Conservation (phyloP, 2,329 filamentous ascomycete species). For the Lecanicillium sp. region DNA sequence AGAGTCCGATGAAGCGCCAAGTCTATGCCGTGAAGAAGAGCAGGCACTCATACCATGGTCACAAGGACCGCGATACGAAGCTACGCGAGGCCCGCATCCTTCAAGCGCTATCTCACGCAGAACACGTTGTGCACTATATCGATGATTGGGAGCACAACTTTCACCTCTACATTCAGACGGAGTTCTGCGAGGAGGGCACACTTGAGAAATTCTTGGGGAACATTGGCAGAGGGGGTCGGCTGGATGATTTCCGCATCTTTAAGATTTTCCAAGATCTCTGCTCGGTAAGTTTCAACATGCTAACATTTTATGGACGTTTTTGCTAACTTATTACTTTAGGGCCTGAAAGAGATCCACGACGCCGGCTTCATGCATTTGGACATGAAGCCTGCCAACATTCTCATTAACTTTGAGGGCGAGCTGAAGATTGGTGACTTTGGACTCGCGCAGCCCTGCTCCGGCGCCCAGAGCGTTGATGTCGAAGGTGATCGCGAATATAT, state of each 20-base stretch:
- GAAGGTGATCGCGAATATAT: slow-evolving; percentile 97
- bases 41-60: slow-evolving; percentile 68
- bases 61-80: slow-evolving; percentile 73
- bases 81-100: slow-evolving; percentile 77
- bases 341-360: slow-evolving; percentile 82
- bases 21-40: slow-evolving; percentile 94
- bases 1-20: slow-evolving; percentile 43
- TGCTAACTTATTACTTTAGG: slow-evolving; percentile 40
- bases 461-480: slow-evolving; percentile 67
- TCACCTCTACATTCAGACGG: slow-evolving; percentile 93
- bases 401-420: slow-evolving; percentile 72
- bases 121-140: slow-evolving; percentile 78
- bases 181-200: slow-evolving; percentile 92
- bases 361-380: slow-evolving; percentile 80
- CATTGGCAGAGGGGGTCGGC: slow-evolving; percentile 71
- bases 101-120: slow-evolving; percentile 65
- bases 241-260: slow-evolving; percentile 98
- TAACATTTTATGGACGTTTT: background rate
- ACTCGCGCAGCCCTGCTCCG: slow-evolving; percentile 71
- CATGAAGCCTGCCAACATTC: slow-evolving; percentile 75
- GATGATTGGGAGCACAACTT: slow-evolving; percentile 82
- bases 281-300: slow-evolving; percentile 43
- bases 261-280: slow-evolving; percentile 87
- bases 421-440: slow-evolving; percentile 85
- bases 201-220: slow-evolving; percentile 78